Evolutionary conservation across 1,139 yeast species (phyloP), one percentile per base, ranked within the genome.

Genomic region (Starmera stellimalicola): DNA sequence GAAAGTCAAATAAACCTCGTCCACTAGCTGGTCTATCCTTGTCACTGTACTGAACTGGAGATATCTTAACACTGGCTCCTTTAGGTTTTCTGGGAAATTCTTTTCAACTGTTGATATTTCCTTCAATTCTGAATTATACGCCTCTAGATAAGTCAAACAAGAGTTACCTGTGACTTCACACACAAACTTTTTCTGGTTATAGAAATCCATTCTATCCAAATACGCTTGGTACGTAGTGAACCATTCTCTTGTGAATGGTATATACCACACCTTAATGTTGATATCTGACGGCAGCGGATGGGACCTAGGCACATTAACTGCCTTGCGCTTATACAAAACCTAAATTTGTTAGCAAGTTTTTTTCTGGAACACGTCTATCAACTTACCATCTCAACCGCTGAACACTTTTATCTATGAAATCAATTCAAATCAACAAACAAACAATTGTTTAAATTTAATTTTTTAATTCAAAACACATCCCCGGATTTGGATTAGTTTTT

Each of bases 161-260:
- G 95, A 81, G 50, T 87, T 85, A 18, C 98, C 98, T 0, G 96
- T 85, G 36, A 91, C 80, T 60, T 91, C 98, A 61, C 97, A 91
- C 6, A 87, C 94, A 59, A 91, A 91, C 54, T 84, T 81, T 44
- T 76, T 74, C 39, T 76, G 70, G 42, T 68, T 70, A 55, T 80
- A 82, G 55, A 77, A 81, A 54, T 81, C 87, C 62, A 80, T 58
- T 35, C 88, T 59, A 14, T 60, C 58, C 37, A 91, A 61, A 52
- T 83, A 91, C 9, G 76, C 84, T 35, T 80, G 87, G 54, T 91
- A 91, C 10, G 65, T 63, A 16, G 63, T 48, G 54, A 87, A 91
- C 84, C 94, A 88, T 61, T 91, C 97, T 34, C 77, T 79, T 3
- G 97, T 88, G 43, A 77, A 77, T 16, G 84, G 77, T 33, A 91